Percentiles rank a stretch among this genome's conserved stretches.
Conservation (phyloP, 169 alveolate genomes). For the Plasmodium berghei region DNA sequence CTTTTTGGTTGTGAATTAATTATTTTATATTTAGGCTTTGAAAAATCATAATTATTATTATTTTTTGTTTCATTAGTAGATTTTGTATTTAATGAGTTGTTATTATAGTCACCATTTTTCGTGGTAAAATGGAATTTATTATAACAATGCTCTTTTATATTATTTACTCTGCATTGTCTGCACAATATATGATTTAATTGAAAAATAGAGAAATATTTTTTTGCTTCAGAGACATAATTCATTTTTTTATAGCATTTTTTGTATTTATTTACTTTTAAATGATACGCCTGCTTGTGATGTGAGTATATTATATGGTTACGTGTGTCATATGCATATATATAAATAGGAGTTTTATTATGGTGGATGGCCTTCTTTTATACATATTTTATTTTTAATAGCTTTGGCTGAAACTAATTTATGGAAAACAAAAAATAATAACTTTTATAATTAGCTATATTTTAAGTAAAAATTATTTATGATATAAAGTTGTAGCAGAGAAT, state of each 20-base stretch:
- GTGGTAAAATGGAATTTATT: constrained; percentile 41
- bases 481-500: too few relatives aligned
- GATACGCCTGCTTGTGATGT: too few relatives aligned
- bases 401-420: too few relatives aligned
- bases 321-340: too few relatives aligned
- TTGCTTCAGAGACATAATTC: constrained; percentile 13
- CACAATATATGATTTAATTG: constrained; percentile 9
- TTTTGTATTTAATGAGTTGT: constrained; percentile 8
- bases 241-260: constrained; percentile 12
- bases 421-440: too few relatives aligned
- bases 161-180: constrained; percentile 12
- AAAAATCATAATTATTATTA: constrained; percentile 5
- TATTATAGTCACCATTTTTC: constrained; percentile 11
- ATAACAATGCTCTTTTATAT: constrained; percentile 18
- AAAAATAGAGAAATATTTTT: neutral
- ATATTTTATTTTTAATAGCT: too few relatives aligned
- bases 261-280: too few relatives aligned
- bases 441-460: too few relatives aligned
- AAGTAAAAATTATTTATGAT: too few relatives aligned
- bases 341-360: too few relatives aligned
- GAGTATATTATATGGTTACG: too few relatives aligned
- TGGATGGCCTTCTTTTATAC: too few relatives aligned
- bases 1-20: constrained; percentile 71
- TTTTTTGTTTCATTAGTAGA: constrained; percentile 24
- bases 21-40: constrained; percentile 36